Conservation (phyloP, 2,329 filamentous ascomycete genomes). For the Nemania sp. region DNA sequence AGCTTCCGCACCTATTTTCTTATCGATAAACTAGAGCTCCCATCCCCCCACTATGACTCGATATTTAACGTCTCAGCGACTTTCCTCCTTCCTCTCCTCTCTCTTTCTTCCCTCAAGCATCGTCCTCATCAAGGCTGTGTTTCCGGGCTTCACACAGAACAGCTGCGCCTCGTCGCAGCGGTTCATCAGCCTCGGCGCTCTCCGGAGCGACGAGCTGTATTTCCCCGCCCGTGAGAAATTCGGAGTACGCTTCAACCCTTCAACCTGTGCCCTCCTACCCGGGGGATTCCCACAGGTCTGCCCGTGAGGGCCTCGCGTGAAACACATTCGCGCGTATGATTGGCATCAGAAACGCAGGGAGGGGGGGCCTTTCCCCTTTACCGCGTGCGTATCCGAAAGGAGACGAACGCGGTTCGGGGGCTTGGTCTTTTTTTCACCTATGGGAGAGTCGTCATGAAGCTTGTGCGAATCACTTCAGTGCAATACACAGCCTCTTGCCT, state of each 20-base stretch:
- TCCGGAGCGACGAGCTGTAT: slow-evolving; percentile 22
- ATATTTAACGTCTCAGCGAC: slow-evolving; percentile 23
- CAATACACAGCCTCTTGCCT: slow-evolving; percentile 82
- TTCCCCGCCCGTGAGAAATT: slow-evolving; percentile 90
- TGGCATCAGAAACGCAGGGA: slow-evolving; percentile 93
- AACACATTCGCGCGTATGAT: slow-evolving; percentile 74
- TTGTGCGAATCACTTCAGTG: slow-evolving; percentile 88
- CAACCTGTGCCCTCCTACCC: slow-evolving; percentile 49
- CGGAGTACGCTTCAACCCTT: slow-evolving; percentile 86
- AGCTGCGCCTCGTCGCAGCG: slow-evolving; percentile 43
- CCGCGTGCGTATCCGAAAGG: slow-evolving; percentile 41
- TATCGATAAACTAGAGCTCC: slow-evolving; percentile 35
- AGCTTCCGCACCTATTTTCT: not conserved
- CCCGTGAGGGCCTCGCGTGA: slow-evolving; percentile 88
- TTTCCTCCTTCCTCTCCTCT: slow-evolving; percentile 27
- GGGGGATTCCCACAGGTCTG: slow-evolving; percentile 58
- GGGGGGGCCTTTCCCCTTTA: slow-evolving; percentile 42
- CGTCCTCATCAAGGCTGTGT: slow-evolving; percentile 91
- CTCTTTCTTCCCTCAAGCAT: slow-evolving; percentile 63
- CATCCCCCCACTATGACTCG: slow-evolving; percentile 29
- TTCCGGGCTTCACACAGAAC: slow-evolving; percentile 89
- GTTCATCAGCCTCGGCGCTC: slow-evolving; percentile 39
- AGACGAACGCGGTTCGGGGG: slow-evolving; percentile 43
- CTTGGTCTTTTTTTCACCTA: slow-evolving; percentile 69
- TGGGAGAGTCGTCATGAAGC: slow-evolving; percentile 95